Base-by-base conservation (phyloP, 164 flowering plant species). In the Umbellularia californica region DNA sequence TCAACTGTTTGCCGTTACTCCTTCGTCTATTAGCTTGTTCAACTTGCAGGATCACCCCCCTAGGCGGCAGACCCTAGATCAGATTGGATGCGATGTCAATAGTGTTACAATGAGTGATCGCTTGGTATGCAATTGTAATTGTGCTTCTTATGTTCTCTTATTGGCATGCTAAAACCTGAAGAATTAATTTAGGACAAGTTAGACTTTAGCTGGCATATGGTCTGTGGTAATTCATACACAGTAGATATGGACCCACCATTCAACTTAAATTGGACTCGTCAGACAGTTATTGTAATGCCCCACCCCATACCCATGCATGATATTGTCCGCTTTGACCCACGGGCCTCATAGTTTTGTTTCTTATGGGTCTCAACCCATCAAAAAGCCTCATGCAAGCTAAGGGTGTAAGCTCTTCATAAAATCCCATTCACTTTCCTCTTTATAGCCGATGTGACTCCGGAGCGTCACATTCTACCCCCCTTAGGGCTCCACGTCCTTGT, bases 51-150 rank as follows among this genome's bases (percentile, higher is more conserved):
- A 80, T 75, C 95, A 94, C 76, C 91, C 97, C 24, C 91, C 92
- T 3, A 82, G 76, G 75, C 71, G 88, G 72, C 97, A 94, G 70
- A 92, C 89, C 28, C 82, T 94, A 33, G 99, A 94, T 87, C 89
- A 90, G 72, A 91, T 92, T 82, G 99, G 98, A 75, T 84, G 89
- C 64, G 77, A 78, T 68, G 80, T 82, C 65, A 86, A 85, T 51
- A 80, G 86, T 87, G 94, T 94, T 58, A 79, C 97, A 17, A 94
- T 94, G 98, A 96, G 90, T 85, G 97, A 96, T 76, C 95, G 88
- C 77, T 84, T 74, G 88, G 99, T 94, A 84, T 81, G 89, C 70
- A 67, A 6, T 72, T 69, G 58, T 60, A 23, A 63, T 28, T 74
- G 25, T 23, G 27, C 27, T 78, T 58, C 17, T 50, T 72, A 51